Evolutionary conservation across 108 stramenopile genomes (phyloP), one percentile per base, ranked within the genome.

Genomic region (Stephanodiscus triporus): DNA sequence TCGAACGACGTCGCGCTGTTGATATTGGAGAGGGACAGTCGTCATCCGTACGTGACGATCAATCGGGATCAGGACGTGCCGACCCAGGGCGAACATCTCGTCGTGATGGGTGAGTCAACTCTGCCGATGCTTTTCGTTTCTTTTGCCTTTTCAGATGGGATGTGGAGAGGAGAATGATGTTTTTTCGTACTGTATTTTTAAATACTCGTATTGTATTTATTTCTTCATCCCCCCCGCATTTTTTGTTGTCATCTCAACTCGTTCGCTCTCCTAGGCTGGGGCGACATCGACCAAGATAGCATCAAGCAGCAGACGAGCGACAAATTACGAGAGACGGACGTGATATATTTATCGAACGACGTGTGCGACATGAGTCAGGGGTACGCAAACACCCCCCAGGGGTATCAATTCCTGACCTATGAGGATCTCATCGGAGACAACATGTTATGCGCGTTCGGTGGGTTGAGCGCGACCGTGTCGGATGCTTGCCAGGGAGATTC

Each of bases 401-500:
- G 77, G 37, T 37, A 30, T 38, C 43, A 51, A 16, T 61, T 56
- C 45, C 65, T 50, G 22, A 26, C 40, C 47, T 78, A 71, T 30
- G 34, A 78, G 48, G 70, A 47, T 7, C 63, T 57, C 55, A 70
- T 78, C 57, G 50, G 23, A 6, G 70, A 71, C 43, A 50, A 57
- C 26, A 78, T 78, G 77, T 43, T 78, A 43, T 78, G 77, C 65
- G 77, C 77, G 17, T 26, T 42, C 17, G 77, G 71, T 64, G 9
- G 36, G 9, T 30, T 61, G 30, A 65, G 70, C 27, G 43, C 43
- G 43, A 56, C 32, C n/a, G 63, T 59, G 22, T 69, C 68, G 47
- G 77, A 78, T 61, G 77, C 77, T 7, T 78, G 77, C 62, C 77
- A 78, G 65, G 77, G 77, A 2, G 77, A 78, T 50, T 60, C 57